Base-by-base conservation (phyloP, 768 basidiomycete genomes). In the Hericium coralloides region DNA sequence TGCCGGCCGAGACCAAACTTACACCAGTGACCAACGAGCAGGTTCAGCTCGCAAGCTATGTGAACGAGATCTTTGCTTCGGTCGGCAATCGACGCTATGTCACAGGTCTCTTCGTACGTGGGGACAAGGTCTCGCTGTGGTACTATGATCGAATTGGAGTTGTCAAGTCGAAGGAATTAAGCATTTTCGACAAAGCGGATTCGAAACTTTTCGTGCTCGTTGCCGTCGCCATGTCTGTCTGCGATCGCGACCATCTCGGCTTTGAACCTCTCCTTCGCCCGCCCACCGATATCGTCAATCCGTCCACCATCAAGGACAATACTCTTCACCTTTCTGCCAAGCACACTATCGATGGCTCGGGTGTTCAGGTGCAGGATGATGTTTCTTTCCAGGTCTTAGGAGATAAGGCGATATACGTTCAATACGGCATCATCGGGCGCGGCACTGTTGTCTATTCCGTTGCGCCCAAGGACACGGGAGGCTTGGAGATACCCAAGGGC, bases 21-120 rank as follows among this genome's bases (percentile, higher is more conserved):
- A 85, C 8, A 7, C n/a, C 7, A 18, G 48, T 20, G 14, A 5
- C n/a, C 18, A 25, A 38, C 14, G 9, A 43, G 5, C 17, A 43
- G 4, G 17, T 43, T 10, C 41, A 8, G 20, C 41, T 43, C 14
- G 41, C 41, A 7, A 15, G 41, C 41, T 43, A 43, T 43, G 41
- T 14, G 41, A 15, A 17, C 9, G 41, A 43, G 41, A 43, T 15
- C 20, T 20, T 43, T 17, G 15, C 41, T 2, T 15, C 9, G 12
- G 41, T 43, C 41, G 41, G 41, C 7, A 43, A 43, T 17, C 9
- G 41, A 43, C 41, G 41, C 2, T 43, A 15, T 43, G 41, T 15
- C 2, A 43, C 41, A 20, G 41, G 41, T 15, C 6, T 43, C 10
- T 17, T 43, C 41, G 14, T 43, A 3, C 15, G 6, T 17, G 41